Evolutionary conservation across 1,284 basidiomycete species (phyloP).

Genomic region (Irpex sp.): DNA sequence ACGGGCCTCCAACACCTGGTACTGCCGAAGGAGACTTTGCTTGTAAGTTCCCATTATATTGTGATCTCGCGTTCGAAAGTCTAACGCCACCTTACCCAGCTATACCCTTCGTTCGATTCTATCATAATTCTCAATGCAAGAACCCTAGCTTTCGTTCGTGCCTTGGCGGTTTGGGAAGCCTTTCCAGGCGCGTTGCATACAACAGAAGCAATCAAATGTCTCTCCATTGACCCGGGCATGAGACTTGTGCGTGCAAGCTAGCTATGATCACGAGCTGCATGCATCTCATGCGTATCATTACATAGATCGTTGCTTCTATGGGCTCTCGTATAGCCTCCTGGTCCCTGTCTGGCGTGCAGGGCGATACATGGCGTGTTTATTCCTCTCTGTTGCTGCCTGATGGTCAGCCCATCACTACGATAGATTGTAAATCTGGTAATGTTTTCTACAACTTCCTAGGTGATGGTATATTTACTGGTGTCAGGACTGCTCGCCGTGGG

Average conservation of each 20-base stretch:
- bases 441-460: neutral
- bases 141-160: constrained; percentile 55
- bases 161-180: constrained; percentile 73
- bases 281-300: neutral
- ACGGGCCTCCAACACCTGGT: constrained; percentile 52
- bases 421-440: constrained; percentile 70
- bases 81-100: constrained; percentile 32
- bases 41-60: constrained; percentile 42
- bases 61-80: neutral
- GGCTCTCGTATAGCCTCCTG: constrained; percentile 66
- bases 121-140: constrained; percentile 66
- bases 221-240: constrained; percentile 71
- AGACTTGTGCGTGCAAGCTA: constrained; percentile 58
- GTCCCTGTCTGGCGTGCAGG: constrained; percentile 61
- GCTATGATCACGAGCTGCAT: neutral
- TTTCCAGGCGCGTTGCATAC: constrained; percentile 55
- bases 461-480: constrained; percentile 12
- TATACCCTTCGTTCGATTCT: constrained; percentile 68
- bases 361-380: constrained; percentile 70
- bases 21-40: constrained; percentile 48
- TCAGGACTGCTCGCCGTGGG: constrained; percentile 71
- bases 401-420: constrained; percentile 47
- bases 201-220: constrained; percentile 47
- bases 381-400: constrained; percentile 67
- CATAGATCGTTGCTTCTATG: constrained; percentile 68